Base-by-base conservation (phyloP, 1,284 basidiomycete genomes). In the Phylloboletellus chloephorus region DNA sequence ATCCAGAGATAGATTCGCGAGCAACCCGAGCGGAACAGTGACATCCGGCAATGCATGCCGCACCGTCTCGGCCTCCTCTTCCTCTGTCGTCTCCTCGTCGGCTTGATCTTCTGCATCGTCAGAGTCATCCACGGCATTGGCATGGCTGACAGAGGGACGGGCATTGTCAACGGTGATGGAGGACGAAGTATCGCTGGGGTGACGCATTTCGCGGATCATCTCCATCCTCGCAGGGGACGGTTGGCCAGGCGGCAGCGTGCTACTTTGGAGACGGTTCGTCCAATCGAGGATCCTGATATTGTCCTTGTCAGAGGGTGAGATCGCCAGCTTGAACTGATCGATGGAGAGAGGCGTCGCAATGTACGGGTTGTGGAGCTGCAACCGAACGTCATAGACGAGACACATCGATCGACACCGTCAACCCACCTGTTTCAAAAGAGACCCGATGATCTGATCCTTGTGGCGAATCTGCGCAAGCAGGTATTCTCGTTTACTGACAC, bases 361-460 rank as follows among this genome's bases (percentile, higher is more conserved):
- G 58, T 85, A 87, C 2, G 83, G 83, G 51, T 87, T 86, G 53
- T 88, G 83, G 16, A 87, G 66, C 83, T 87, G 52, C 7, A 31
- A 22, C 3, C 9, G 3, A n/a, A 17, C 34, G 32, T 57, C 34
- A 50, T 30, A 44, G 17, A 31, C 3, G 33, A 34, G 8, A 19
- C 19, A 22, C 12, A 31, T 15, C 25, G 15, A 49, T 29, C 17
- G 21, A 8, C 17, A 31, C n/a, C 16, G 3, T 20, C 19, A 3
- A 60, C 71, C 17, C 23, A 80, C 84, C 69, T 88, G 83, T 58
- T 87, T 86, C 52, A 89, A 71, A 20, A 89, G 72, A 11, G 79
- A 81, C 51, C 88, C 83, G 51, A 89, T 89, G 52, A 88, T 81
- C 16, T 76, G 69, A 64, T 89, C 86, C 66, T 89, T 89, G 65